Base-by-base conservation (phyloP, 169 alveolate species). In the Theileria equi region DNA sequence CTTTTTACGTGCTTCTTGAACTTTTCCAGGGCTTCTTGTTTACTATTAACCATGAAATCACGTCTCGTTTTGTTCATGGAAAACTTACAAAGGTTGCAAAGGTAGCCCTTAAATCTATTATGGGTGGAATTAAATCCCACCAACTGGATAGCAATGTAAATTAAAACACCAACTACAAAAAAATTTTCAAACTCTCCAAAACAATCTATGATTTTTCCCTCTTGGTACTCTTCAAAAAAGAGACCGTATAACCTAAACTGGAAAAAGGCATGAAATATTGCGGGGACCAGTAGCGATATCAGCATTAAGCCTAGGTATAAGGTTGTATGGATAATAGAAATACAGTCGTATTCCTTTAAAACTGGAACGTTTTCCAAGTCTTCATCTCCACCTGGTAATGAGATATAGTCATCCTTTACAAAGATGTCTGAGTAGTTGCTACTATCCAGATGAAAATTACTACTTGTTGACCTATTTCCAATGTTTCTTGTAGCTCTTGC, bases 131-230 rank as follows among this genome's bases (percentile, higher is more conserved):
- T 38, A 47, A 62, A 74, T 11, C 84, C 84, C 1, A 64, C 38
- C 8, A 57, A 17, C 45, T 74, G 84, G 38, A 74, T 74, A 1
- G 19, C 8, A n/a, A 59, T 50, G 44, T 74, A 74, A 28, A 74
- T 17, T 13, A 54, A 47, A 21, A 74, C 79, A 4, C 84, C 84
- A 10, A 74, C 5, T 47, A 74, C 38, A 52, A 63, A 74, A 25
- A 74, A 74, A 50, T 55, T 57, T 34, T 74, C 84, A 40, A 74
- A 74, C 21, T 74, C 80, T 36, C 71, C 31, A 52, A 74, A n/a
- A 0, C 49, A 49, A 17, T 64, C 63, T 11, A 74, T 21, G n/a
- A 74, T 21, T 23, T 38, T 40, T 16, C 35, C 49, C 13, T 25
- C 47, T 10, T 17, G 29, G 25, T 60, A 23, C 4, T 13, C 34